Evolutionary conservation across 2,329 filamentous ascomycete genomes (phyloP).

Genomic region (Colletotrichum australisinense): DNA sequence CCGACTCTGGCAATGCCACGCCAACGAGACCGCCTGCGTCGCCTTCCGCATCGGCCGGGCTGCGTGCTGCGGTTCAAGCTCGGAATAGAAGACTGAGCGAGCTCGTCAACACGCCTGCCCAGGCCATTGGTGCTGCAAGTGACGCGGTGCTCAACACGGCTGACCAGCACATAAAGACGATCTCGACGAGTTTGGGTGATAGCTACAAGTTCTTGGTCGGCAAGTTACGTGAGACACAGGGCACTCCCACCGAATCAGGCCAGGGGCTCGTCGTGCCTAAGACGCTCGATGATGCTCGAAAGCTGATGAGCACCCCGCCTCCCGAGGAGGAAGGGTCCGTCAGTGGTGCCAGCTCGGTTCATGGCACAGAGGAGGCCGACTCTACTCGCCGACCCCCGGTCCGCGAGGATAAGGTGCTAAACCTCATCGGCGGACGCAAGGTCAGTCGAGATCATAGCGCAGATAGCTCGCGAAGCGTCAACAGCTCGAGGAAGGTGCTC

Average conservation of each 20-base stretch:
- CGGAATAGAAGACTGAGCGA: constrained; percentile 85
- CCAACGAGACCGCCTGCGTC: constrained; percentile 52
- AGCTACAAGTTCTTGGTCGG: constrained; percentile 96
- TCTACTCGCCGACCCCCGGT: constrained; percentile 42
- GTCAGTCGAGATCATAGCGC: constrained; percentile 75
- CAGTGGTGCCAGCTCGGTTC: constrained; percentile 67
- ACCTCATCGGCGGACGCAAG: constrained; percentile 76
- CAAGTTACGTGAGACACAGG: constrained; percentile 80
- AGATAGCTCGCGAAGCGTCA: constrained; percentile 76
- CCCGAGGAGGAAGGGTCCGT: constrained; percentile 70
- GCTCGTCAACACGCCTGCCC: constrained; percentile 85
- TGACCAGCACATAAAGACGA: constrained; percentile 91
- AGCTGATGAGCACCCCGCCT: constrained; percentile 82
- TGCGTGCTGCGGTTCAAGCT: constrained; percentile 59
- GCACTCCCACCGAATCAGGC: constrained; percentile 52
- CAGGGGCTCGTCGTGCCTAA: constrained; percentile 76
- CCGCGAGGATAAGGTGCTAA: constrained; percentile 74
- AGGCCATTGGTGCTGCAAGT: constrained; percentile 83
- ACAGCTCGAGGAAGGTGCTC: constrained; percentile 68
- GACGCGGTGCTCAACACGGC: constrained; percentile 89
- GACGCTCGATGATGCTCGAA: constrained; percentile 92
- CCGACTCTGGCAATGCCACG: constrained; percentile 45
- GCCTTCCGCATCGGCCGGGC: constrained; percentile 46
- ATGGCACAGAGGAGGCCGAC: constrained; percentile 52
- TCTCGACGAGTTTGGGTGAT: constrained; percentile 88